Percentiles rank a stretch among this genome's conserved stretches.
phyloP scores from a whole-genome alignment of 75 land plant genomes.

The Ceratopteris richardii region DNA sequence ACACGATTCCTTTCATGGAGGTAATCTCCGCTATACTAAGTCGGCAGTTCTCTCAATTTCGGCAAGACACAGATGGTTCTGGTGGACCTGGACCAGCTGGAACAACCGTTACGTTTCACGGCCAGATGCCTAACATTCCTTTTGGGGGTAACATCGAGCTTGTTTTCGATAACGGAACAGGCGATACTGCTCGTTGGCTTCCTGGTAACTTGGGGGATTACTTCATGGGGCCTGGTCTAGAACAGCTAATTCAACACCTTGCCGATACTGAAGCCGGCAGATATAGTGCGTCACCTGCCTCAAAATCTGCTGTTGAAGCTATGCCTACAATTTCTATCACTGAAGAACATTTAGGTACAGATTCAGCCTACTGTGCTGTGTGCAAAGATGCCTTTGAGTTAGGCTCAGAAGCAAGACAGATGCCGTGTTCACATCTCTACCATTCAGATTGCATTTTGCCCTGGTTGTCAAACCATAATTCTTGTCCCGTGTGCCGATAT shows the following conservation, averaged over 20 bases:
- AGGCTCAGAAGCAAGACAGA: constrained; percentile 34
- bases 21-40: too few species aligned
- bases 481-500: constrained; percentile 59
- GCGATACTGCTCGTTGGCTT: constrained; percentile 7
- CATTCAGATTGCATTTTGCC: constrained; percentile 56
- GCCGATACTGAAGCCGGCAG: constrained; percentile 52
- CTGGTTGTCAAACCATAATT: constrained; percentile 50
- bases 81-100: too few species aligned
- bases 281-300: constrained; percentile 55
- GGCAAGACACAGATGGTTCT: too few species aligned
- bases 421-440: constrained; percentile 65
- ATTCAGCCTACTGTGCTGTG: constrained; percentile 47
- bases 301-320: constrained; percentile 37
- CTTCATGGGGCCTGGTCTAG: constrained; percentile 48
- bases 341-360: constrained; percentile 14
- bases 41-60: too few species aligned
- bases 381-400: constrained; percentile 50
- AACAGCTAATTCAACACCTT: constrained; percentile 58
- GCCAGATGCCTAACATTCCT: constrained; percentile 24
- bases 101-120: constrained; percentile 27
- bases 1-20: constrained; percentile 19
- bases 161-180: constrained; percentile 21
- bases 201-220: constrained; percentile 45
- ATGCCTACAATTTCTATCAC: constrained; percentile 33
- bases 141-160: constrained; percentile 12